Evolutionary conservation across 192 early-diverging fungal species (phyloP).

Genomic region (Gamsiella multidivaricata): DNA sequence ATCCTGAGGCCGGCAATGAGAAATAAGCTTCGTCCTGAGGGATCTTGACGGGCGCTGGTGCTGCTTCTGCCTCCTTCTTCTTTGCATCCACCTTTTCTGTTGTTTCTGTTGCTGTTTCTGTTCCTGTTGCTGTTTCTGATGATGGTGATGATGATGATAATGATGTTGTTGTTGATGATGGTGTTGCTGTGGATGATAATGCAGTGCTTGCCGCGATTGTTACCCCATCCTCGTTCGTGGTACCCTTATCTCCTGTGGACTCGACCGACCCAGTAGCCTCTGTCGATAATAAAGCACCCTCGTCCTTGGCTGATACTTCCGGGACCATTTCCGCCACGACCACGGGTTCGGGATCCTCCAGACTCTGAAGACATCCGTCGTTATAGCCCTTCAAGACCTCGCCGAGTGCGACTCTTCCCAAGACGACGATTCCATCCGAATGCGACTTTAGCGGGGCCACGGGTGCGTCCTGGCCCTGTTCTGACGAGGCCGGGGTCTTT

Average conservation of each 20-base stretch:
- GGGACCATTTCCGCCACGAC: conserved; percentile 4
- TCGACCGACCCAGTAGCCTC: conserved; percentile 34
- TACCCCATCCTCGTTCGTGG: neutral
- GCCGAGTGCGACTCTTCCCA: conserved; percentile 47
- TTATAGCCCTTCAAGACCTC: conserved; percentile 56
- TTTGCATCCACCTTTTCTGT: neutral
- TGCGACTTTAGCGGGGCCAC: conserved; percentile 37
- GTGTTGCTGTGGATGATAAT: neutral
- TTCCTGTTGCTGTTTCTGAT: neutral
- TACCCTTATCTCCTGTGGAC: conserved; percentile 1
- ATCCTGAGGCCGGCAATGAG: conserved; percentile 49
- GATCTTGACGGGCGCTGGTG: conserved; percentile 15
- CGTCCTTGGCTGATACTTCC: conserved; percentile 9
- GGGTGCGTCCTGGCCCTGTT: conserved; percentile 18
- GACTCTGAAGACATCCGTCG: conserved; percentile 52
- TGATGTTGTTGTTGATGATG: neutral
- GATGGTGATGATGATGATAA: neutral
- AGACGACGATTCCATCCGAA: conserved; percentile 49
- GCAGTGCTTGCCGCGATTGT: no score
- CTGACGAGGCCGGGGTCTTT: conserved; percentile 16
- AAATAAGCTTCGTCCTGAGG: conserved; percentile 50
- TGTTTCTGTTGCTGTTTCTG: neutral
- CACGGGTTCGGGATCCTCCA: conserved; percentile 40
- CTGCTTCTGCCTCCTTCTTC: neutral
- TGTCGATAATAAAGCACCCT: conserved; percentile 9